Conservation (phyloP, 257 asterid species). For the Gentiana straminea region DNA sequence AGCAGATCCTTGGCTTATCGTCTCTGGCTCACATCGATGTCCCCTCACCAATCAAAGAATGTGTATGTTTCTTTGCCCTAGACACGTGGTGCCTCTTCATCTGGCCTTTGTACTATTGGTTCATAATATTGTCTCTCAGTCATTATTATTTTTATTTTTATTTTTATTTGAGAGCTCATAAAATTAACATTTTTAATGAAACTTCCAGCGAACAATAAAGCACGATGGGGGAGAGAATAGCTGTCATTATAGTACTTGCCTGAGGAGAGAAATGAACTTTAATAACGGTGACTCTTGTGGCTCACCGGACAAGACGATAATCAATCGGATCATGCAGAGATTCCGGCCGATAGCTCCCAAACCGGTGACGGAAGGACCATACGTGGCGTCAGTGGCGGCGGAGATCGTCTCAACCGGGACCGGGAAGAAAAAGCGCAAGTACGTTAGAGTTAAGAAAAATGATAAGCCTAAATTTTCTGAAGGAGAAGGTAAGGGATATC, state of each 20-base stretch:
- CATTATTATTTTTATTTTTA: not conserved
- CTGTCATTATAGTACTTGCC: not conserved
- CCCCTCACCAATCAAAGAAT: constrained; percentile 23
- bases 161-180: not conserved
- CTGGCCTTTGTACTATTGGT: constrained; percentile 8
- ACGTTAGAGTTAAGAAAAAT: constrained; percentile 31
- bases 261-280: constrained; percentile 13
- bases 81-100: constrained; percentile 26
- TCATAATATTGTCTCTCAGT: constrained; percentile 9
- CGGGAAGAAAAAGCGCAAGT: constrained; percentile 32
- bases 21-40: constrained; percentile 11
- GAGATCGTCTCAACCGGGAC: constrained; percentile 1
- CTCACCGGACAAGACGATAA: constrained; percentile 12
- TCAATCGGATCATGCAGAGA: constrained; percentile 25
- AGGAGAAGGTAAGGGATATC: not conserved
- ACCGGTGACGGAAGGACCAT: constrained; percentile 20
- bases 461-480: constrained; percentile 9
- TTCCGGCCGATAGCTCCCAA: constrained; percentile 45
- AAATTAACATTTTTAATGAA: not conserved
- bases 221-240: not conserved
- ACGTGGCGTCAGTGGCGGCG: constrained; percentile 5
- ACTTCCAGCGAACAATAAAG: not conserved
- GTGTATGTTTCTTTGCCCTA: constrained; percentile 22
- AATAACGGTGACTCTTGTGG: constrained; percentile 9
- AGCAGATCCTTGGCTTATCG: too few relatives aligned